Evolutionary conservation across 2,329 filamentous ascomycete species (phyloP).

Genomic region (Rhinocladiella similis): DNA sequence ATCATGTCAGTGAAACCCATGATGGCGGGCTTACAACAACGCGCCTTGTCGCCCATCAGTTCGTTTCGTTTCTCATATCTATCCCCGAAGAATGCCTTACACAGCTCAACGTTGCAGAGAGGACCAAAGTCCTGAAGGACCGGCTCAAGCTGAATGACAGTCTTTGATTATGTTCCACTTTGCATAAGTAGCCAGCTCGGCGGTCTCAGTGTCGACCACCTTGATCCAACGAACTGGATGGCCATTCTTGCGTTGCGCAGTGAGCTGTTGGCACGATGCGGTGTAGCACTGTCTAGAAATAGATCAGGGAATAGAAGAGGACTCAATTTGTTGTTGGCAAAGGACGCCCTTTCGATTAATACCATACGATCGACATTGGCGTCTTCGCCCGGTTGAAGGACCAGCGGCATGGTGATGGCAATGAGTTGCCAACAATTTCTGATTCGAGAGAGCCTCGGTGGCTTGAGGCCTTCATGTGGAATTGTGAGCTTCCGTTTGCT

Average conservation of each 20-base stretch:
- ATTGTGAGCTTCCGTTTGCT: too few species aligned
- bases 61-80: conserved; percentile 44
- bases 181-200: conserved; percentile 50
- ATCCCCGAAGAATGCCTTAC: conserved; percentile 49
- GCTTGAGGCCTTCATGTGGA: too few species aligned
- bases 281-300: conserved; percentile 30
- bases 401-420: conserved; percentile 15
- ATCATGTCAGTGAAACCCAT: background rate
- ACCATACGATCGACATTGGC: conserved; percentile 17
- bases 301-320: conserved; percentile 29
- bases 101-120: conserved; percentile 47
- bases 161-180: conserved; percentile 44
- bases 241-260: conserved; percentile 32
- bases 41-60: conserved; percentile 41
- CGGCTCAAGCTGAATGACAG: background rate
- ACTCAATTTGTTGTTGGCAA: conserved; percentile 24
- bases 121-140: conserved; percentile 35
- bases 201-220: conserved; percentile 46
- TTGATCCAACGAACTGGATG: conserved; percentile 50
- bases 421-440: too few species aligned
- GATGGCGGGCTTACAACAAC: conserved; percentile 44
- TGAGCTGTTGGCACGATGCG: conserved; percentile 47
- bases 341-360: conserved; percentile 20
- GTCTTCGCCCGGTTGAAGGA: conserved; percentile 14
- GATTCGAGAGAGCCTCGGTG: too few species aligned